Percentiles rank a stretch among this genome's conserved stretches.
phyloP scores from a whole-genome alignment of 2,329 filamentous ascomycete species.

The Emydomyces testavorans region DNA sequence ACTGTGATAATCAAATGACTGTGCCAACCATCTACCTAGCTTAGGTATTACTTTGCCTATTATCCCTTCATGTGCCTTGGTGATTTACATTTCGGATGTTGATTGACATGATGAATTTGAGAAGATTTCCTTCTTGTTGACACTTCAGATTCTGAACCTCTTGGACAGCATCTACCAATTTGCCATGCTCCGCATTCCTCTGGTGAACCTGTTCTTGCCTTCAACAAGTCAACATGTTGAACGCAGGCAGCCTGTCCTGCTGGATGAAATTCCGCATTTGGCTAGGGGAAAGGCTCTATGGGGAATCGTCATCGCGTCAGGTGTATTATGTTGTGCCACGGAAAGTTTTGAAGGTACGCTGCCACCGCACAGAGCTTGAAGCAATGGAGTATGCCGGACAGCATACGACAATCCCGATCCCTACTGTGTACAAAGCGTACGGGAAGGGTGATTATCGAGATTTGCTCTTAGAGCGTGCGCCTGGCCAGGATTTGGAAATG shows the following conservation, averaged over 20 bases:
- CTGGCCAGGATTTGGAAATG: constrained; percentile 2
- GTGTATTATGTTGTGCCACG: constrained; percentile 2
- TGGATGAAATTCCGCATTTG: constrained; percentile 2
- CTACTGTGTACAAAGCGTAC: constrained; percentile 7
- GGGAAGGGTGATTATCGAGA: constrained; percentile 2
- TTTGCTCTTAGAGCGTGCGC: constrained; percentile 2
- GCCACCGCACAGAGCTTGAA: constrained; percentile 5
- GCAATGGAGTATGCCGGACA: constrained; percentile 7
- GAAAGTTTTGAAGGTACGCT: constrained; percentile 6
- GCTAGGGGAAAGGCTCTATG: not conserved
- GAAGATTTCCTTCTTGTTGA: not conserved
- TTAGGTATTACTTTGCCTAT: too few relatives aligned
- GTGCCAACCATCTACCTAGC: too few relatives aligned
- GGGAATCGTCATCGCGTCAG: not conserved
- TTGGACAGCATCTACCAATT: not conserved
- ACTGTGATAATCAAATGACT: too few relatives aligned
- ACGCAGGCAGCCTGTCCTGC: not conserved
- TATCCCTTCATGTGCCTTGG: too few relatives aligned
- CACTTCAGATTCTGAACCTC: not conserved
- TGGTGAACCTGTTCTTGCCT: too few relatives aligned
- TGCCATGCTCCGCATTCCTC: not conserved
- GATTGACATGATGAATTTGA: not conserved
- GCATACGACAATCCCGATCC: constrained; percentile 10
- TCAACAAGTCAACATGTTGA: constrained; percentile 1
- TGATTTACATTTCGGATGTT: not conserved